Conservation (phyloP, 495 filamentous ascomycete genomes). For the Talaromyces stipitatus region DNA sequence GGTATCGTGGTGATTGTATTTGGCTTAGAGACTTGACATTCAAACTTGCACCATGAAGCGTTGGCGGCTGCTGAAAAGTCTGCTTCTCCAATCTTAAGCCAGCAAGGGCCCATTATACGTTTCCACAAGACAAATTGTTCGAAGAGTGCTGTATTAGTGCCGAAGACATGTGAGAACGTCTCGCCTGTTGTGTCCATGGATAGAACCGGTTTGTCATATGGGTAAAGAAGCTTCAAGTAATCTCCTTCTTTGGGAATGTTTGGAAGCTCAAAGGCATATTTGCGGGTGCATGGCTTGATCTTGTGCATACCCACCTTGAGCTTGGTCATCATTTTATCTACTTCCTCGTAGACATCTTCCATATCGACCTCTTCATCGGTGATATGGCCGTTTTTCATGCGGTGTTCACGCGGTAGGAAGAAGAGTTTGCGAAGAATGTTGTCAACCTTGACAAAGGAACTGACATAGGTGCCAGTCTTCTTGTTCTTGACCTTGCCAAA, state of each 20-base stretch:
- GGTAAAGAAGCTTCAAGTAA: conserved; percentile 90
- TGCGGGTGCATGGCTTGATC: conserved; percentile 80
- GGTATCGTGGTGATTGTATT: conserved; percentile 58
- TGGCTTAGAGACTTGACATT: conserved; percentile 73
- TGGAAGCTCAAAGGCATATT: conserved; percentile 91
- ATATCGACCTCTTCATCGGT: conserved; percentile 79
- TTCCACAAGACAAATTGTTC: conserved; percentile 98
- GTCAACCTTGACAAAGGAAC: conserved; percentile 94
- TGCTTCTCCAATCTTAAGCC: conserved; percentile 79
- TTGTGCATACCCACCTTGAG: conserved; percentile 82
- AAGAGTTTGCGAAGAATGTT: conserved; percentile 89
- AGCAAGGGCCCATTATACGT: conserved; percentile 97
- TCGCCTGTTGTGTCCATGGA: conserved; percentile 67
- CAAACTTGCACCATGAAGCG: conserved; percentile 93
- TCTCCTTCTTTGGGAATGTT: conserved; percentile 81
- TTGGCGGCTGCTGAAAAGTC: conserved; percentile 83
- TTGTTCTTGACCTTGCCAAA: conserved; percentile 97
- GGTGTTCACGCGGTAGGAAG: conserved; percentile 76
- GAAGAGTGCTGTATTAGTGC: conserved; percentile 86
- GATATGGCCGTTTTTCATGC: conserved; percentile 54
- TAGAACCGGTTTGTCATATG: conserved; percentile 70
- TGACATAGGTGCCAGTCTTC: conserved; percentile 66
- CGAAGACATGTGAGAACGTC: conserved; percentile 93
- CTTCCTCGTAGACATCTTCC: conserved; percentile 83
- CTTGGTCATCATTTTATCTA: conserved; percentile 75